A percentile compares a stretch with the other conserved stretches of the same genome.
Conservation (phyloP, 768 basidiomycete genomes). For the Naganishia friedmannii region DNA sequence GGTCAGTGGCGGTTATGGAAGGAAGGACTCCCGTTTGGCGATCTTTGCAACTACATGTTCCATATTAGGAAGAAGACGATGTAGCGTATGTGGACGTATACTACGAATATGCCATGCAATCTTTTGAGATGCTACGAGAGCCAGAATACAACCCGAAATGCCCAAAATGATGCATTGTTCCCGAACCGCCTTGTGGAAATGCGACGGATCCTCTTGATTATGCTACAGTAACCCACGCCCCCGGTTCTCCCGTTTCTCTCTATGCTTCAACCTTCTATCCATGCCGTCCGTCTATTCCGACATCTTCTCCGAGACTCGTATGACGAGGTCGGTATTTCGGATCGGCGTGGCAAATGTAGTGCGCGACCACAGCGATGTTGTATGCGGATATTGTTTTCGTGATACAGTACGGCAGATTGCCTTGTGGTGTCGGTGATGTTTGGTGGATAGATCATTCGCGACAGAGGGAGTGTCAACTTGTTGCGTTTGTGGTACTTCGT, state of each 20-base stretch:
- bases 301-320: neutral
- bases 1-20: conserved; percentile 50
- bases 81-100: neutral
- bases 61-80: conserved; percentile 45
- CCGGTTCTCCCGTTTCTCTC: neutral
- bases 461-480: neutral
- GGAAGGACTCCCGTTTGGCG: conserved; percentile 40
- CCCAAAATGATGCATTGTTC: conserved; percentile 14
- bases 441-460: neutral
- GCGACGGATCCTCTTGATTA: neutral
- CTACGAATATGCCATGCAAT: neutral
- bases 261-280: no score
- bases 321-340: no score
- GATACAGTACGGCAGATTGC: neutral
- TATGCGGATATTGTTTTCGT: neutral
- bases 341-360: neutral
- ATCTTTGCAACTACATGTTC: conserved; percentile 52
- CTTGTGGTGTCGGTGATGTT: neutral
- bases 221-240: conserved; percentile 8
- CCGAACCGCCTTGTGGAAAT: neutral
- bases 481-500: neutral
- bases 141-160: conserved; percentile 19
- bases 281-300: neutral
- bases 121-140: conserved; percentile 1
- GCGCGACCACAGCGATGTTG: neutral